These are phyloP conservation scores for Tothia fuscella DNA, from an alignment of 2,329 filamentous ascomycete species.

Conservation along the genomic window DNA sequence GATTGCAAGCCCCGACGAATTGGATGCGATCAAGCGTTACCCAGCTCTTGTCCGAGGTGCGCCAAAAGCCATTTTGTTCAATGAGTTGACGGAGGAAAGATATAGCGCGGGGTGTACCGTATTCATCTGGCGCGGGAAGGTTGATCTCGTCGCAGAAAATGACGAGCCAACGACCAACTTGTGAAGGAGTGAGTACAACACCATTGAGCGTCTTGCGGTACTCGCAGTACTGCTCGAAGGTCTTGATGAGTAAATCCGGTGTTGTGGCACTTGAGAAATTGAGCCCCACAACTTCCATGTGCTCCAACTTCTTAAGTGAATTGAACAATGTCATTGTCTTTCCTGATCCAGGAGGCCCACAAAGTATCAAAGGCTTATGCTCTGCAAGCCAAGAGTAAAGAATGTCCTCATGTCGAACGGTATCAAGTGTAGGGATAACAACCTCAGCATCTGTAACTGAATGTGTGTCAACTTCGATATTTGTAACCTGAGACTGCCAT, in stretches of 20 bases:
- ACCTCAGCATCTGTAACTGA: constrained; percentile 96
- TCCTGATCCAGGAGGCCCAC: constrained; percentile 93
- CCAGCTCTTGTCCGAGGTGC: constrained; percentile 94
- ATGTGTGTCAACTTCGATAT: constrained; percentile 94
- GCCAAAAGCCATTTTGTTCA: constrained; percentile 98
- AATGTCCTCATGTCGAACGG: constrained; percentile 95
- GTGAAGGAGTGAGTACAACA: constrained; percentile 86
- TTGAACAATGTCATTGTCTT: constrained; percentile 99
- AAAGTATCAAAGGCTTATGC: constrained; percentile 92
- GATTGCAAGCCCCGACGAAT: constrained; percentile 97
- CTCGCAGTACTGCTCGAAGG: constrained; percentile 98
- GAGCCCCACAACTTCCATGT: constrained; percentile 97
- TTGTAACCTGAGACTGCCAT: constrained; percentile 92
- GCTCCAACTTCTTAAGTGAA: constrained; percentile 87
- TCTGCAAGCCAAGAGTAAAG: constrained; percentile 98
- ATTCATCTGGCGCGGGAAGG: constrained; percentile 91
- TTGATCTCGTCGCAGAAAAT: constrained; percentile 99
- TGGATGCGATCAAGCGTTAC: constrained; percentile 96
- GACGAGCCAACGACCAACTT: constrained; percentile 95
- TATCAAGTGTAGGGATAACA: constrained; percentile 95
- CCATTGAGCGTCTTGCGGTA: constrained; percentile 98
- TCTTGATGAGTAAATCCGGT: constrained; percentile 95
- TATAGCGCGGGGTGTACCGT: constrained; percentile 93
- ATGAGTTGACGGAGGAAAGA: constrained; percentile 95
- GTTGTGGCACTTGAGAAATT: constrained; percentile 99